phyloP scores from a whole-genome alignment of 1,284 basidiomycete genomes.

The Erythrobasidium hasegawianum region DNA sequence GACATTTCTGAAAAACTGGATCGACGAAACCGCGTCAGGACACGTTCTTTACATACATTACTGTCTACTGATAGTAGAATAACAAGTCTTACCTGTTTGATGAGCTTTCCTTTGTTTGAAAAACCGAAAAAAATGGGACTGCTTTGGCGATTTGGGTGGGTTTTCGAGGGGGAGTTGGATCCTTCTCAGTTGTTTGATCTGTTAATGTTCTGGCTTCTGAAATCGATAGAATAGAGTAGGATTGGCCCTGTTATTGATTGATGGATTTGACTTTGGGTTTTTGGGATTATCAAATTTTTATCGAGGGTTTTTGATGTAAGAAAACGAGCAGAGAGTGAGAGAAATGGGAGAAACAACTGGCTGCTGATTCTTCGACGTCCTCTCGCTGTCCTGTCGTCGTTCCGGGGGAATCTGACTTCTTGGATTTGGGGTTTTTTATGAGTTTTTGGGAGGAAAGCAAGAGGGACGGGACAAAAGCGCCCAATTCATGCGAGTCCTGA shows the following conservation, averaged over 20 bases:
- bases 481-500: no score
- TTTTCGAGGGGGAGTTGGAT: not conserved
- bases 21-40: not conserved
- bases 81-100: no score
- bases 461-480: no score
- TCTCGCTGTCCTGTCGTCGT: constrained; percentile 2
- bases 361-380: not conserved
- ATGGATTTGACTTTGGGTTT: not conserved
- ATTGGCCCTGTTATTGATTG: not conserved
- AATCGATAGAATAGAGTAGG: not conserved
- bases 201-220: not conserved
- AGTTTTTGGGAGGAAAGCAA: no score
- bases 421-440: no score
- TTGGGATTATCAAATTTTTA: not conserved
- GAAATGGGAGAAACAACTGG: not conserved
- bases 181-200: not conserved
- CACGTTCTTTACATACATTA: not conserved
- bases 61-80: not conserved
- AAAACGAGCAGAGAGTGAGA: not conserved
- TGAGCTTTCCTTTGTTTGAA: no score
- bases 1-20: constrained; percentile 10
- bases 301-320: not conserved
- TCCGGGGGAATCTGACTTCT: no score
- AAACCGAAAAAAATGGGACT: no score
- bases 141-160: not conserved